A percentile compares a stretch with the other conserved stretches of the same genome.
phyloP scores from a whole-genome alignment of 1,139 yeast species.

The Suhomyces bokatorum region DNA sequence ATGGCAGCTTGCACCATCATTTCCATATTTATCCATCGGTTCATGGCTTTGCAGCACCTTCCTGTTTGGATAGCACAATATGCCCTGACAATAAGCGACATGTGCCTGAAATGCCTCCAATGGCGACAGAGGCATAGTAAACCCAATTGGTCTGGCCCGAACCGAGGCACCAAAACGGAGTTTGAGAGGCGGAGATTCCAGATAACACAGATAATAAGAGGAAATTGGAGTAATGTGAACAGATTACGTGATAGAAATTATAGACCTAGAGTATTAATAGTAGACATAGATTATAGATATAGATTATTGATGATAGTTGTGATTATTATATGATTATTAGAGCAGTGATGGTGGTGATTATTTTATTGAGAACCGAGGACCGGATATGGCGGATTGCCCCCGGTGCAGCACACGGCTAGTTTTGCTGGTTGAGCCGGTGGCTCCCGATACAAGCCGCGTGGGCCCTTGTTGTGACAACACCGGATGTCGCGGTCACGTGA shows the following conservation, averaged over 20 bases:
- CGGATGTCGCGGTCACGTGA: constrained; percentile 1
- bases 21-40: no score
- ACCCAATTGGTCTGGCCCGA: background rate
- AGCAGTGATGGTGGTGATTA: no score
- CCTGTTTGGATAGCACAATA: background rate
- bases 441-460: constrained; percentile 7
- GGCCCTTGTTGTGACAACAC: constrained; percentile 4
- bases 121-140: background rate
- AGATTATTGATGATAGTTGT: no score
- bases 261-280: no score
- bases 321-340: no score
- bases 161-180: background rate
- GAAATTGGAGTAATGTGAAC: no score
- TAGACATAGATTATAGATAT: no score
- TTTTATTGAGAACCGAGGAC: background rate
- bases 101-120: background rate
- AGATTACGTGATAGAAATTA: no score
- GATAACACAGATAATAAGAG: no score
- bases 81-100: background rate
- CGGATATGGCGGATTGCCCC: constrained; percentile 1
- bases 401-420: constrained; percentile 4
- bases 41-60: no score
- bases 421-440: background rate
- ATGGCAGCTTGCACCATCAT: no score
- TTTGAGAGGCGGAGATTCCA: no score